These are phyloP conservation scores for Vaccinium vitisidaea DNA, from an alignment of 148 eudicot genomes.

Conservation along the genomic window DNA sequence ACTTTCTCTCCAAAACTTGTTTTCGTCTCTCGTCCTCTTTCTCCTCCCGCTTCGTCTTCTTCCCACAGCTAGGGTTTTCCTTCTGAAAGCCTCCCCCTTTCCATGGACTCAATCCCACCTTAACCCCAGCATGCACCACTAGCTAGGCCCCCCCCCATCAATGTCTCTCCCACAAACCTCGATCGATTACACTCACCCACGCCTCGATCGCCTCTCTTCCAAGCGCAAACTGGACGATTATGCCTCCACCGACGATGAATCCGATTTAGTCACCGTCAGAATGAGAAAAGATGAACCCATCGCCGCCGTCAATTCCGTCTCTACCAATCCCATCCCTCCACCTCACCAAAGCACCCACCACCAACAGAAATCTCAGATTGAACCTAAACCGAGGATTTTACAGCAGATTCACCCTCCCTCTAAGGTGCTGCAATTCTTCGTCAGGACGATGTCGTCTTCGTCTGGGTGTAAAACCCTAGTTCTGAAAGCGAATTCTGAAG, in stretches of 20 bases:
- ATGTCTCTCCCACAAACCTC: not conserved
- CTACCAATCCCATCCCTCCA: not conserved
- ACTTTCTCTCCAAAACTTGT: too few relatives aligned
- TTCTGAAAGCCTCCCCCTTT: not conserved
- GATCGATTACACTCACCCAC: conserved; percentile 5
- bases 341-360: not conserved
- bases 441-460: conserved; percentile 35
- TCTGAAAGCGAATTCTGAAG: conserved; percentile 34
- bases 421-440: conserved; percentile 52
- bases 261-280: conserved; percentile 13
- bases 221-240: conserved; percentile 24
- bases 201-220: conserved; percentile 21
- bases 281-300: conserved; percentile 20
- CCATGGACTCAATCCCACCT: not conserved
- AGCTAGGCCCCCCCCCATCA: conserved; percentile 2
- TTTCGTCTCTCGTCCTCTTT: not conserved
- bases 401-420: not conserved
- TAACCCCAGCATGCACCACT: not conserved
- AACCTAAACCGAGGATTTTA: not conserved
- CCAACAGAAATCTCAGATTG: not conserved
- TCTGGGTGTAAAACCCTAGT: conserved; percentile 41
- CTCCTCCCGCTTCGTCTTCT: not conserved
- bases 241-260: conserved; percentile 4
- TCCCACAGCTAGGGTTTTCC: not conserved
- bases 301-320: not conserved